Percentiles rank a stretch among this genome's conserved stretches.
These are phyloP conservation scores for Leccinum broughii DNA, from an alignment of 768 basidiomycete species.

Conservation along the genomic window DNA sequence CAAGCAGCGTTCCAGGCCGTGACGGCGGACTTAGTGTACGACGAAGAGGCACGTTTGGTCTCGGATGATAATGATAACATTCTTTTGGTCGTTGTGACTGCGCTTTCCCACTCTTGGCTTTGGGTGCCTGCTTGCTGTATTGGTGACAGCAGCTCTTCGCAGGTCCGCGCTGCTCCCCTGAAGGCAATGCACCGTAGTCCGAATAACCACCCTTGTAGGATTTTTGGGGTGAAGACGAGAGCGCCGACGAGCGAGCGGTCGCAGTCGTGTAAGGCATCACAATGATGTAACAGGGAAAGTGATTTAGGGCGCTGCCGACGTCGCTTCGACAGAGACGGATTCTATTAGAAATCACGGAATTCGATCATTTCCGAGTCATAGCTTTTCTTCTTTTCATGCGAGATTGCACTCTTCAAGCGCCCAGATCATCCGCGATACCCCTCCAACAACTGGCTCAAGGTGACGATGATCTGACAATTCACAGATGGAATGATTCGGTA, in stretches of 20 bases:
- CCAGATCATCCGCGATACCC: no score
- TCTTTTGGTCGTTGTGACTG: constrained; percentile 1
- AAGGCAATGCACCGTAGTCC: neutral
- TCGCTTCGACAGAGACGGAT: neutral
- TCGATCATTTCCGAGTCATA: no score
- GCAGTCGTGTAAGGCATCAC: constrained; percentile 4
- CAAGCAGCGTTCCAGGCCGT: constrained; percentile 17
- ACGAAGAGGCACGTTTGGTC: constrained; percentile 9
- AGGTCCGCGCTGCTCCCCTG: constrained; percentile 3
- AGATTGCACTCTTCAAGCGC: no score
- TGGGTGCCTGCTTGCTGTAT: neutral
- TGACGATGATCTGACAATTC: no score
- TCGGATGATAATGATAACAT: neutral
- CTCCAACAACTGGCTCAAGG: no score
- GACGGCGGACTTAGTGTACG: constrained; percentile 16
- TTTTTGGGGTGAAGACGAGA: constrained; percentile 4
- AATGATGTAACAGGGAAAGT: neutral
- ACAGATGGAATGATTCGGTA: no score
- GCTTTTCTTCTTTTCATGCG: no score
- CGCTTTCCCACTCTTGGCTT: constrained; percentile 11
- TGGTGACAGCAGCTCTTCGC: neutral
- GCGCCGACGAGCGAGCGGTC: constrained; percentile 4
- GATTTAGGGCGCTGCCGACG: neutral
- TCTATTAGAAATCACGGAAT: constrained; percentile 11
- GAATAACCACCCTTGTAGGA: constrained; percentile 2